Percentiles rank a stretch among this genome's conserved stretches.
These are phyloP conservation scores for Coniophora puteana DNA, from an alignment of 1,284 basidiomycete species.

Conservation along the genomic window DNA sequence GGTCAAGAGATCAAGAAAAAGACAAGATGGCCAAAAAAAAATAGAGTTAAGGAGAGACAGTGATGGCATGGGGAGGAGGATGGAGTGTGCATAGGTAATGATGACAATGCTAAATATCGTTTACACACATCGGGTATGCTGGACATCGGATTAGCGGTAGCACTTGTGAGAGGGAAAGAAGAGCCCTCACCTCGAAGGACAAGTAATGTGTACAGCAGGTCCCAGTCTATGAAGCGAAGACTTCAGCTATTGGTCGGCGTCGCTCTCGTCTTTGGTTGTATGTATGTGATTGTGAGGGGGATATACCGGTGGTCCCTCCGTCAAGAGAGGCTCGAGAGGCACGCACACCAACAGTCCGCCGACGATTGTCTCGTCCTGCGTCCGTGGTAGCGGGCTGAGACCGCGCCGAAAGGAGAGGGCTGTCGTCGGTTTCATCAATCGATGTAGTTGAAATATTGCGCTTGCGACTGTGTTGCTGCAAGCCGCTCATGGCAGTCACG, in stretches of 20 bases:
- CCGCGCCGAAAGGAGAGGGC: constrained; percentile 12
- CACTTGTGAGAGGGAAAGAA: constrained; percentile 14
- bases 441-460: constrained; percentile 29
- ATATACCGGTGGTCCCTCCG: constrained; percentile 31
- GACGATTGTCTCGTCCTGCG: constrained; percentile 44
- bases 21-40: constrained; percentile 11
- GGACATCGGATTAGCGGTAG: constrained; percentile 2
- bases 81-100: no score
- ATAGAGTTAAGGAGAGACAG: constrained; percentile 31
- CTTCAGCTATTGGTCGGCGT: constrained; percentile 46
- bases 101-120: constrained; percentile 22
- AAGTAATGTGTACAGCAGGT: constrained; percentile 6
- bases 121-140: not conserved
- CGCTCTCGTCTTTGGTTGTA: constrained; percentile 37
- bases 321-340: constrained; percentile 45
- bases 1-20: constrained; percentile 22
- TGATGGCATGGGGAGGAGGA: constrained; percentile 10
- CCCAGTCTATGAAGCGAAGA: constrained; percentile 30
- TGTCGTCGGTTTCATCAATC: constrained; percentile 24
- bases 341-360: constrained; percentile 38
- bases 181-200: constrained; percentile 9
- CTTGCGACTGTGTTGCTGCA: constrained; percentile 49
- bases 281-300: constrained; percentile 31
- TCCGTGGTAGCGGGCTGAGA: constrained; percentile 47
- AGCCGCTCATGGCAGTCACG: constrained; percentile 48